These are phyloP conservation scores for Plasmodium vivax DNA, from an alignment of 169 alveolate species.

Conservation along the genomic window DNA sequence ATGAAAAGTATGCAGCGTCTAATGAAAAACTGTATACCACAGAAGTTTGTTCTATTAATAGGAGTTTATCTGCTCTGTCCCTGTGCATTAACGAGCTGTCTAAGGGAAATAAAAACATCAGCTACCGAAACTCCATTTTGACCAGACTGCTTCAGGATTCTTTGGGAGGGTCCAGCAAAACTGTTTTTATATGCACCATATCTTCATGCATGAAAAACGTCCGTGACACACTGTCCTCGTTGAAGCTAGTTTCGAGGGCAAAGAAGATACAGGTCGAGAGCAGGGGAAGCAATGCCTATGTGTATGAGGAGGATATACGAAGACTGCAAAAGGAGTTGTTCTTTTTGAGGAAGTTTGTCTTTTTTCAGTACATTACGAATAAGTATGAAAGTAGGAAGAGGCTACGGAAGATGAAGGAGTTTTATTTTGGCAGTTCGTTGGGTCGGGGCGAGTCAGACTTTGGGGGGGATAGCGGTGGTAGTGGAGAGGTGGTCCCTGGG, in stretches of 20 bases:
- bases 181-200: constrained; percentile 81
- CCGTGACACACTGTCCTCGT: constrained; percentile 80
- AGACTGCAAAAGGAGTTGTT: constrained; percentile 54
- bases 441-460: not conserved
- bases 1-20: constrained; percentile 79
- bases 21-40: constrained; percentile 78
- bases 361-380: constrained; percentile 74
- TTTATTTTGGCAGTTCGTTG: constrained; percentile 4
- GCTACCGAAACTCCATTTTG: constrained; percentile 65
- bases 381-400: constrained; percentile 60
- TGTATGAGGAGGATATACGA: constrained; percentile 62
- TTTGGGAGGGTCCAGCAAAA: constrained; percentile 78
- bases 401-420: constrained; percentile 44
- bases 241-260: constrained; percentile 80
- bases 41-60: constrained; percentile 83
- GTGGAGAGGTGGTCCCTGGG: not conserved
- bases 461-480: not conserved
- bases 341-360: constrained; percentile 72
- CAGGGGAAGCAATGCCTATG: not conserved
- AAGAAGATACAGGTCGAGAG: constrained; percentile 73
- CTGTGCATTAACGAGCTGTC: constrained; percentile 82
- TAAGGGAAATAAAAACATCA: constrained; percentile 74
- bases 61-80: constrained; percentile 81
- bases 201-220: constrained; percentile 77
- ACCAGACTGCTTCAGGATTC: constrained; percentile 77